Conservation (phyloP, 345 rosid genomes). For the Mangifera indica region DNA sequence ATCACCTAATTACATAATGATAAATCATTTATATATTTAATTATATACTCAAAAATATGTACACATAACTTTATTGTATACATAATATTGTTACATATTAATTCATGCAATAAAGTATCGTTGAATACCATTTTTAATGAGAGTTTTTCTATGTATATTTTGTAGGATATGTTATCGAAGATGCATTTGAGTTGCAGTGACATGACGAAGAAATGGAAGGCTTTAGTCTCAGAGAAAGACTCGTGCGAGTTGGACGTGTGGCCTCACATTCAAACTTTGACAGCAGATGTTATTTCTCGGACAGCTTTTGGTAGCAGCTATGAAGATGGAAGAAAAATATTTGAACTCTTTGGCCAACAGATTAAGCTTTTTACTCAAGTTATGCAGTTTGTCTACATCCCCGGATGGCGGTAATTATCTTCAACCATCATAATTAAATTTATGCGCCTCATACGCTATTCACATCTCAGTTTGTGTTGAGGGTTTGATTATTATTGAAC, state of each 20-base stretch:
- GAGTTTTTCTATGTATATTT: too few species aligned
- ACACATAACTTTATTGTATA: too few species aligned
- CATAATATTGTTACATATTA: too few species aligned
- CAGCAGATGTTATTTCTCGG: slow-evolving; percentile 42
- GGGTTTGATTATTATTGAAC: too few species aligned
- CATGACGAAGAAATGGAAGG: slow-evolving; percentile 37
- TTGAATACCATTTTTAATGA: too few species aligned
- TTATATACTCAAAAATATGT: too few species aligned
- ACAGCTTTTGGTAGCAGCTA: slow-evolving; percentile 69
- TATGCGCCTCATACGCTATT: too few species aligned
- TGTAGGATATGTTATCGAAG: slow-evolving; percentile 17
- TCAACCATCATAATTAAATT: background rate
- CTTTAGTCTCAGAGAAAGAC: background rate
- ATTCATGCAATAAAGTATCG: background rate
- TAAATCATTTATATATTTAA: too few species aligned
- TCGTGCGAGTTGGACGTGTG: slow-evolving; percentile 26
- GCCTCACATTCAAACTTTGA: slow-evolving; percentile 24
- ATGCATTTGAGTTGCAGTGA: slow-evolving; percentile 26
- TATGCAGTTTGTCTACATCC: slow-evolving; percentile 37
- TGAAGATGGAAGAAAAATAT: slow-evolving; percentile 66
- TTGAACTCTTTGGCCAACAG: slow-evolving; percentile 49
- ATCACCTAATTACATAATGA: too few species aligned
- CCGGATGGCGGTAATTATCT: slow-evolving; percentile 52
- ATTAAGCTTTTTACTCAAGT: slow-evolving; percentile 32
- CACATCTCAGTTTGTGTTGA: too few species aligned